Evolutionary conservation across 352 stramenopile species (phyloP).

Genomic region (Phytophthora hybrid): DNA sequence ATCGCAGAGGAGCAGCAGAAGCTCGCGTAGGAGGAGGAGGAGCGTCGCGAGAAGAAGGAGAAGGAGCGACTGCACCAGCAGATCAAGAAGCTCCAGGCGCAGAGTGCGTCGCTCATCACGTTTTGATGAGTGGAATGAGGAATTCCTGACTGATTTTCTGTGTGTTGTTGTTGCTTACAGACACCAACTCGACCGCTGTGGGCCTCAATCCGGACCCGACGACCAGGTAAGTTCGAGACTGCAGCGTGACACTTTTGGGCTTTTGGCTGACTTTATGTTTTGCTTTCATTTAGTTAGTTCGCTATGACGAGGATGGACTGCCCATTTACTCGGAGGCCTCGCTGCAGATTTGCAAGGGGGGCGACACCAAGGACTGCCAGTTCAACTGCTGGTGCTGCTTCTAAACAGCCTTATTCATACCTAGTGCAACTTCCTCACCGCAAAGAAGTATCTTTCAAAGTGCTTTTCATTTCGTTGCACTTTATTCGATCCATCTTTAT

Average conservation of each 20-base stretch:
- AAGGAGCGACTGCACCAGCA: conserved; percentile 75
- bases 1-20: conserved; percentile 65
- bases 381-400: conserved; percentile 94
- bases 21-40: conserved; percentile 52
- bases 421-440: neutral
- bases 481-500: too few species aligned
- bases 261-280: conserved; percentile 13
- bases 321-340: conserved; percentile 89
- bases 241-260: neutral
- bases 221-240: conserved; percentile 61
- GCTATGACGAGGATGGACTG: conserved; percentile 87
- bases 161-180: conserved; percentile 38
- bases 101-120: conserved; percentile 57
- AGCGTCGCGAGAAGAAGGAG: conserved; percentile 58
- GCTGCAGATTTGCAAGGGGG: conserved; percentile 85
- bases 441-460: too few species aligned
- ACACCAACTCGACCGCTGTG: conserved; percentile 78
- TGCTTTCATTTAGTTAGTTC: conserved; percentile 46
- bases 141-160: neutral
- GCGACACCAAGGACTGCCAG: conserved; percentile 85
- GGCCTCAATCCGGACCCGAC: conserved; percentile 76
- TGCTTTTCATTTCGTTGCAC: too few species aligned
- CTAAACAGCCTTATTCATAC: conserved; percentile 30
- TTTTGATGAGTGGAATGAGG: neutral
- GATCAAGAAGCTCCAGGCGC: conserved; percentile 83